Evolutionary conservation across 371 early-diverging fungal genomes (phyloP).

Genomic region (Globomyces sp.): DNA sequence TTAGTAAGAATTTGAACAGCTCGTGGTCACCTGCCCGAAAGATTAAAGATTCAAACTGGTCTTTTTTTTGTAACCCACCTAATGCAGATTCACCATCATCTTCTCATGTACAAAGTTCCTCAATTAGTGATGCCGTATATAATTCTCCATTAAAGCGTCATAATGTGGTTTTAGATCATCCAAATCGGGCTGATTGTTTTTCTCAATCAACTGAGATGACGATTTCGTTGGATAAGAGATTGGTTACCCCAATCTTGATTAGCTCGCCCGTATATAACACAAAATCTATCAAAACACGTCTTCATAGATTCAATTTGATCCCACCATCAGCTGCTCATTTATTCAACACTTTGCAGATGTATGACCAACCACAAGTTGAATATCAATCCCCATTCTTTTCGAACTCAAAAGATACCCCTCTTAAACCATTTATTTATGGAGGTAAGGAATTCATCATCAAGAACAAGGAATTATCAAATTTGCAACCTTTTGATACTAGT

Average conservation of each 20-base stretch:
- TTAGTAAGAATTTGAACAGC: background rate
- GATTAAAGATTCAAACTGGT: conserved; percentile 1
- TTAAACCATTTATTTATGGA: conserved; percentile 6
- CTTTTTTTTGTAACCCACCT: conserved; percentile 30
- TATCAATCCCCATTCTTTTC: conserved; percentile 67
- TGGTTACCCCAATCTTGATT: no score
- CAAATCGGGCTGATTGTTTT: background rate
- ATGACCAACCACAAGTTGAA: conserved; percentile 37
- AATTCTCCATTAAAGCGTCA: background rate
- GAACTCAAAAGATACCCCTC: conserved; percentile 52
- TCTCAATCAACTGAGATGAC: no score
- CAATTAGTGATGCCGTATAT: no score
- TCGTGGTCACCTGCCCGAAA: conserved; percentile 29
- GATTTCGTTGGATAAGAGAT: no score
- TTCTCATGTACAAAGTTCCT: no score
- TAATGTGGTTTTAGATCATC: background rate
- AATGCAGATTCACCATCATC: background rate
- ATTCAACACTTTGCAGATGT: conserved; percentile 25
- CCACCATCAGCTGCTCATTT: conserved; percentile 28
- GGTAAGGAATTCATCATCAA: conserved; percentile 23
- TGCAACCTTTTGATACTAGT: background rate
- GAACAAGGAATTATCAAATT: conserved; percentile 1
- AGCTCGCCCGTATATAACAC: no score
- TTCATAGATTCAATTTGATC: no score
- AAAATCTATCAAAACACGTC: no score